These are phyloP conservation scores for Fremontodendron californicum DNA, from an alignment of 345 rosid genomes.

Conservation along the genomic window DNA sequence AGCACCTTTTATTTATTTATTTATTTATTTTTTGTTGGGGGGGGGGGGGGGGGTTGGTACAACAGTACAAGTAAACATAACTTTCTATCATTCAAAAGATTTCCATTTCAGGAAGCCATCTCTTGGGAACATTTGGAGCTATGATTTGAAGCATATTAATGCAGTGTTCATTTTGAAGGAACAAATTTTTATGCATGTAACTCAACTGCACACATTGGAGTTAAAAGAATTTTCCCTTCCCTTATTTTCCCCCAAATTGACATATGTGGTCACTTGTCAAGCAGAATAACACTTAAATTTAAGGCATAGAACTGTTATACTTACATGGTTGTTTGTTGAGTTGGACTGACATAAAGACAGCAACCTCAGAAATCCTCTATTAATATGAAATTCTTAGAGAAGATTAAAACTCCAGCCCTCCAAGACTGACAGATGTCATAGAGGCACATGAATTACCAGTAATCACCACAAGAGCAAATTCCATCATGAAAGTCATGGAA, in stretches of 20 bases:
- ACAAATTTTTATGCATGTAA: background rate
- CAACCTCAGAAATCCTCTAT: background rate
- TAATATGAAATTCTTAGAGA: background rate
- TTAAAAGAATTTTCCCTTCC: background rate
- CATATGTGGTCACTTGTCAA: background rate
- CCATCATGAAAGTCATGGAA: constrained; percentile 77
- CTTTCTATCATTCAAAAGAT: background rate
- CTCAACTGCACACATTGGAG: background rate
- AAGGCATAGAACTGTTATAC: background rate
- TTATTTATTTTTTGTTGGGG: background rate
- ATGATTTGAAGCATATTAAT: background rate
- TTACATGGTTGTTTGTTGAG: background rate
- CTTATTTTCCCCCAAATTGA: background rate
- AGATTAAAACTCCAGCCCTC: background rate
- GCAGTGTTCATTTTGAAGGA: background rate
- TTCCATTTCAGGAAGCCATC: background rate
- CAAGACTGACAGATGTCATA: background rate
- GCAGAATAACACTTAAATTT: background rate
- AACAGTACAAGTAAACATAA: background rate
- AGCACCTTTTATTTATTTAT: no score
- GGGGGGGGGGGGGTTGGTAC: no score
- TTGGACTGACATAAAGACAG: background rate
- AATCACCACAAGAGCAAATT: constrained; percentile 72
- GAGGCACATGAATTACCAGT: constrained; percentile 52
- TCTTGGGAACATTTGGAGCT: background rate